phyloP scores from a whole-genome alignment of 768 basidiomycete genomes.

The Leccinum longicurvipes region DNA sequence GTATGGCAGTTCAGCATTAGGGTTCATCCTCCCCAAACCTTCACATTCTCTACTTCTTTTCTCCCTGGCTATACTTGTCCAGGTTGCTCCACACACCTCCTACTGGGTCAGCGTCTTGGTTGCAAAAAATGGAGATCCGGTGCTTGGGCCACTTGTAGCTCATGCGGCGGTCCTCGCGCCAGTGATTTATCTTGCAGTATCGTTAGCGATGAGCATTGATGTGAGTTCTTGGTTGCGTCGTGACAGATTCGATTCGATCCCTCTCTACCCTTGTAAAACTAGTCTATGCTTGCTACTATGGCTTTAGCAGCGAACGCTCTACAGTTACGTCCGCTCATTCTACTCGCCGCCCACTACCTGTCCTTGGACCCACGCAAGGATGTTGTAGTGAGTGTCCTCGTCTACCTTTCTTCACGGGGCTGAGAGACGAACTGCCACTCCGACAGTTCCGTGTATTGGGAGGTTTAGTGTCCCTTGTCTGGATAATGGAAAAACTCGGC shows the following conservation, averaged over 20 bases:
- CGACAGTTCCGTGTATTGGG: slow-evolving; percentile 26
- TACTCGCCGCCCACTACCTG: slow-evolving; percentile 10
- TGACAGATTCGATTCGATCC: neutral
- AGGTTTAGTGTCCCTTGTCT: slow-evolving; percentile 12
- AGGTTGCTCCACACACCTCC: slow-evolving; percentile 55
- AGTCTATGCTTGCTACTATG: slow-evolving; percentile 25
- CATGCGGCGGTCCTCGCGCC: slow-evolving; percentile 59
- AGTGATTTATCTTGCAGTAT: slow-evolving; percentile 48
- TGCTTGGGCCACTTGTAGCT: slow-evolving; percentile 56
- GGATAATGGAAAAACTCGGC: slow-evolving; percentile 6
- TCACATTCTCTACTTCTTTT: slow-evolving; percentile 20
- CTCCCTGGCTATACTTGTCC: slow-evolving; percentile 40
- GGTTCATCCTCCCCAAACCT: slow-evolving; percentile 31
- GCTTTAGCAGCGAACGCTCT: slow-evolving; percentile 25
- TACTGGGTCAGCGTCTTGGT: slow-evolving; percentile 66
- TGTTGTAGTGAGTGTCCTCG: slow-evolving; percentile 16
- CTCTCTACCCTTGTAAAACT: neutral
- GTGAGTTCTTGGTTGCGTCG: slow-evolving; percentile 29
- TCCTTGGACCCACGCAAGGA: slow-evolving; percentile 20
- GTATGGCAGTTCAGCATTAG: slow-evolving; percentile 35
- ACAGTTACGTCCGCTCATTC: slow-evolving; percentile 24
- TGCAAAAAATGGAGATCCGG: slow-evolving; percentile 47
- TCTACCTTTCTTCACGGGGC: neutral
- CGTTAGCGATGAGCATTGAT: slow-evolving; percentile 40
- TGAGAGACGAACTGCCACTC: slow-evolving; percentile 1